A percentile compares a stretch with the other conserved stretches of the same genome.
These are phyloP conservation scores for Teratosphaeriaceae sp. DNA, from an alignment of 2,329 filamentous ascomycete species.

Conservation along the genomic window DNA sequence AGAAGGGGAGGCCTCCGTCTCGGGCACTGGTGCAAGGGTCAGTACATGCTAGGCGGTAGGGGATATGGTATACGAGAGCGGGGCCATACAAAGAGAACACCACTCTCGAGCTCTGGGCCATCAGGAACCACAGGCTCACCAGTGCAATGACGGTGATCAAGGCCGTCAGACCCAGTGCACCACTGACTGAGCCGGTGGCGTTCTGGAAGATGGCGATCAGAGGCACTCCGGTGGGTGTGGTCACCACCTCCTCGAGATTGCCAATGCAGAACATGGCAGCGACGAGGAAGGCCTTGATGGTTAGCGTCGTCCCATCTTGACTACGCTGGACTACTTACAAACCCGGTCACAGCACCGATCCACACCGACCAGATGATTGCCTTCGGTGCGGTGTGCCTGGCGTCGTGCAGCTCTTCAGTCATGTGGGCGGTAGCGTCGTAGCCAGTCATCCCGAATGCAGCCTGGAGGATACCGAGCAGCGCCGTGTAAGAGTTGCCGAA, in stretches of 20 bases:
- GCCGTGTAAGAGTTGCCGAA: slow-evolving; percentile 44
- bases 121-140: slow-evolving; percentile 26
- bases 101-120: slow-evolving; percentile 23
- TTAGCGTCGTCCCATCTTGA: neutral
- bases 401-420: slow-evolving; percentile 8
- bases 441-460: slow-evolving; percentile 47
- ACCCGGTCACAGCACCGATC: slow-evolving; percentile 7
- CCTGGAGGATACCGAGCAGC: slow-evolving; percentile 48
- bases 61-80: no score
- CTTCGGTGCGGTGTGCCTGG: slow-evolving; percentile 3
- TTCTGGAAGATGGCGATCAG: slow-evolving; percentile 34
- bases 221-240: slow-evolving; percentile 33
- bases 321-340: neutral
- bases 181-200: slow-evolving; percentile 37
- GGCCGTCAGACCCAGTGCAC: slow-evolving; percentile 36
- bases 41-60: slow-evolving; percentile 26
- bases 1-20: neutral
- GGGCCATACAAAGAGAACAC: neutral
- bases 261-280: slow-evolving; percentile 7
- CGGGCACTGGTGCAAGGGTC: slow-evolving; percentile 24
- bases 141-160: slow-evolving; percentile 34
- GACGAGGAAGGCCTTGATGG: slow-evolving; percentile 2
- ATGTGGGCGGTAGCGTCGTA: slow-evolving; percentile 20
- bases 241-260: slow-evolving; percentile 18
- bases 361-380: slow-evolving; percentile 8